These are phyloP conservation scores for Fusarium nurragi DNA, from an alignment of 2,329 filamentous ascomycete genomes.

Conservation along the genomic window DNA sequence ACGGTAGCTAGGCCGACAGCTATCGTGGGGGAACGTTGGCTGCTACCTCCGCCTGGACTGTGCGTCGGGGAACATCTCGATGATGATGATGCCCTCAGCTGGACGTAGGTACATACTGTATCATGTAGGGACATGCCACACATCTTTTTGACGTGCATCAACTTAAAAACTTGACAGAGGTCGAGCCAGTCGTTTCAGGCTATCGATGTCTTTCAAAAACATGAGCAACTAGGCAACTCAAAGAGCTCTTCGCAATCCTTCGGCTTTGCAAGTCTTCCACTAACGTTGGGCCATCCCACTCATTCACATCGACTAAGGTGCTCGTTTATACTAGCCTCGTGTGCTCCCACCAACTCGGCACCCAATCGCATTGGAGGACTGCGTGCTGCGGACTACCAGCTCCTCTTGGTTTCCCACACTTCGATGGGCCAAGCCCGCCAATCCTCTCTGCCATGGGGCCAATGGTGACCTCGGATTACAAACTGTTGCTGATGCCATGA, in stretches of 20 bases:
- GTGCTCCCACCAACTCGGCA: slow-evolving; percentile 21
- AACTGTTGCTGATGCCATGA: background rate
- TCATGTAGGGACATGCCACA: background rate
- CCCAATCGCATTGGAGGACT: slow-evolving; percentile 20
- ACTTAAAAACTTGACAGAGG: slow-evolving; percentile 8
- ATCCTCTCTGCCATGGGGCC: background rate
- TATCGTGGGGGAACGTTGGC: slow-evolving; percentile 15
- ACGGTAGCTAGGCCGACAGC: slow-evolving; percentile 1
- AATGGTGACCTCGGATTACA: background rate
- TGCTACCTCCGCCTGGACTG: slow-evolving; percentile 3
- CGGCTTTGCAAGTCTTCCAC: background rate
- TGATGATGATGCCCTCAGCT: slow-evolving; percentile 11
- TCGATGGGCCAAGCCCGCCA: background rate
- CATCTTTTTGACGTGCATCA: background rate
- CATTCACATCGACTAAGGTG: slow-evolving; percentile 1
- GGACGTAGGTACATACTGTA: background rate
- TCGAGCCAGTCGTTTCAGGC: slow-evolving; percentile 7
- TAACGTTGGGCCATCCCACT: slow-evolving; percentile 4
- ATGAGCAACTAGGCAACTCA: background rate
- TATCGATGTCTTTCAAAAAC: slow-evolving; percentile 1
- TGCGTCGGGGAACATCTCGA: background rate
- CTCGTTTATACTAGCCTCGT: background rate
- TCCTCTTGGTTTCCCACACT: slow-evolving; percentile 4
- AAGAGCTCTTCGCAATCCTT: background rate
- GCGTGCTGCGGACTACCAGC: slow-evolving; percentile 11